Percentiles rank a stretch among this genome's conserved stretches.
Evolutionary conservation across 257 asterid genomes (phyloP).

Genomic region (Paraleonurus japonicus): DNA sequence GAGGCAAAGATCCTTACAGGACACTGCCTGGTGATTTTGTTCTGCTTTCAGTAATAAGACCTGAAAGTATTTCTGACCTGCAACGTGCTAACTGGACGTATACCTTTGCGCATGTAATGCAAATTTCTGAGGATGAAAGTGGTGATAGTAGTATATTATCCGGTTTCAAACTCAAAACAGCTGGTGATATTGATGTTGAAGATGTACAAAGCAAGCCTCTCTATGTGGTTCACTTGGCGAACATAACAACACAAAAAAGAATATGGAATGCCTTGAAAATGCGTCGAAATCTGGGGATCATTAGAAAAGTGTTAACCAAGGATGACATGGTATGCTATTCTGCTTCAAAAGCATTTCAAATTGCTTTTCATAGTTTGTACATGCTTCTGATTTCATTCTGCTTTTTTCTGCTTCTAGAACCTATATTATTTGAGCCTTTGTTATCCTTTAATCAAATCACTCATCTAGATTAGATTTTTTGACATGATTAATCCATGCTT

Average conservation of each 20-base stretch:
- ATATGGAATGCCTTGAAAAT: constrained; percentile 46
- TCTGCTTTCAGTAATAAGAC: not conserved
- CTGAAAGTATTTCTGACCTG: not conserved
- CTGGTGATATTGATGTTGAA: not conserved
- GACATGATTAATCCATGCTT: too few relatives aligned
- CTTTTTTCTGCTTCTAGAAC: too few relatives aligned
- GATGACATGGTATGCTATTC: constrained; percentile 33
- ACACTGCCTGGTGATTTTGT: not conserved
- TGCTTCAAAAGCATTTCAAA: too few relatives aligned
- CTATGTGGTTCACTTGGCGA: constrained; percentile 42
- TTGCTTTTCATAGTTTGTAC: too few relatives aligned
- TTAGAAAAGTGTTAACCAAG: constrained; percentile 31
- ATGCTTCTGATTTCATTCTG: too few relatives aligned
- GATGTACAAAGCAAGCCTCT: not conserved
- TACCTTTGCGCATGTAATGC: not conserved
- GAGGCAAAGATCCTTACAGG: not conserved
- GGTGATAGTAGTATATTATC: not conserved
- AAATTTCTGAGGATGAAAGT: not conserved
- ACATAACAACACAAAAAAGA: constrained; percentile 34
- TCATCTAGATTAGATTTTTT: too few relatives aligned
- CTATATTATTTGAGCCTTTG: too few relatives aligned
- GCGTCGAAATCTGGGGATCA: constrained; percentile 32
- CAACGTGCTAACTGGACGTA: not conserved
- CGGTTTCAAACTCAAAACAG: not conserved
- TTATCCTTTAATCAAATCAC: too few relatives aligned